Evolutionary conservation across 148 eudicot genomes (phyloP).

Genomic region (Gaultheria prostrata): DNA sequence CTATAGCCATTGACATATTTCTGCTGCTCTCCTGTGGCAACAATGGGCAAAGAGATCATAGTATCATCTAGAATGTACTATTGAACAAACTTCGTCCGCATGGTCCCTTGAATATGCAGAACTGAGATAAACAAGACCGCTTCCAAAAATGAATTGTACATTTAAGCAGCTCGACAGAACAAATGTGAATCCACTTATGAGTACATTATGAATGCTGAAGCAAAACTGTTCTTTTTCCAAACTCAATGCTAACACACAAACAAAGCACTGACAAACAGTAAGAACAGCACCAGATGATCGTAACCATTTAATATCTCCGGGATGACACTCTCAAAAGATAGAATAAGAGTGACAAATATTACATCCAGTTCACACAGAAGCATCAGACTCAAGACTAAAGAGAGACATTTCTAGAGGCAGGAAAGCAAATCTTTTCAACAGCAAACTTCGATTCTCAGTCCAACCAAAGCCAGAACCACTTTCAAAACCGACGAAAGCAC

Average conservation of each 20-base stretch:
- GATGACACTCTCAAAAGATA: not conserved
- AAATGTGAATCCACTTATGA: not conserved
- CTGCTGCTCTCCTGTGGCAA: not conserved
- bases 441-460: not conserved
- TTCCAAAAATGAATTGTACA: not conserved
- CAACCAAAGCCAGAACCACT: constrained; percentile 8
- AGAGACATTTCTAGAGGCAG: constrained; percentile 2
- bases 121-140: constrained; percentile 13
- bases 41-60: not conserved
- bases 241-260: not conserved
- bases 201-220: not conserved
- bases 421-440: constrained; percentile 8
- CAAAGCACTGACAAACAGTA: not conserved
- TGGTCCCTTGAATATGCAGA: constrained; percentile 1
- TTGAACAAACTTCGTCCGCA: not conserved
- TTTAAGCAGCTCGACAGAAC: not conserved
- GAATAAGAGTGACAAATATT: not conserved
- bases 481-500: not conserved
- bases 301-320: not conserved
- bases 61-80: not conserved
- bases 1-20: not conserved
- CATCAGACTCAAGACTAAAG: not conserved
- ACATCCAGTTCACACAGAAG: not conserved
- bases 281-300: not conserved
- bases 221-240: constrained; percentile 4